Evolutionary conservation across 306 rosid species (phyloP), one percentile per base, ranked within the genome.

Genomic region (Cicer judaicum): DNA sequence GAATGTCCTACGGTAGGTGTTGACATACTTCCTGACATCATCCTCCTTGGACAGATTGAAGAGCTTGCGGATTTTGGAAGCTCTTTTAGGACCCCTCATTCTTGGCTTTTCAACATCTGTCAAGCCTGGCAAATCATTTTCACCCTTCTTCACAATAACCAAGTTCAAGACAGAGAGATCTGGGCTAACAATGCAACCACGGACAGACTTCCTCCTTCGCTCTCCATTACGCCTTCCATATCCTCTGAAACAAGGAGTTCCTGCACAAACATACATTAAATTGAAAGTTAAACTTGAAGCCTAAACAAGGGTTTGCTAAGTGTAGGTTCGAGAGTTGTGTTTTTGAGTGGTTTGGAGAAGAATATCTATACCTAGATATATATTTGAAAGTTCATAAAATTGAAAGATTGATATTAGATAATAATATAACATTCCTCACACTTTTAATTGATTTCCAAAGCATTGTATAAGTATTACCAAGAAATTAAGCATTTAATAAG

Each of bases 31-130:
- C 80, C 84, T 75, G 41, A 80, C 84, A 62, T 80, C 84, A 69
- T 80, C 84, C 11, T 80, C 84, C 84, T 80, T 80, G 0, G 84
- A 75, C 46, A 80, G 47, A 49, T 80, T 80, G 68, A 80, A 80
- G 21, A 80, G 68, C 73, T 80, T 80, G 10, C 84, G 84, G 57
- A 80, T 80, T 7, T 80, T 80, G 40, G 84, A 80, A 7, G 84
- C 84, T 62, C 80, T 80, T 60, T 80, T 80, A 5, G 84, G 84
- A 52, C 84, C 84, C 73, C 84, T 80, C 84, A 80, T 80, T 49
- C 84, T 80, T 29, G 84, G 84, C 80, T 80, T 80, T 10, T 80
- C 84, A 50, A 80, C 56, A 41, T 80, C 84, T 0, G 84, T 80
- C 67, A 80, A 41, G 9, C 84, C 84, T 1, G 84, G 84, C 49